Conservation (phyloP, 2,329 filamentous ascomycete genomes). For the Nemania abortiva region DNA sequence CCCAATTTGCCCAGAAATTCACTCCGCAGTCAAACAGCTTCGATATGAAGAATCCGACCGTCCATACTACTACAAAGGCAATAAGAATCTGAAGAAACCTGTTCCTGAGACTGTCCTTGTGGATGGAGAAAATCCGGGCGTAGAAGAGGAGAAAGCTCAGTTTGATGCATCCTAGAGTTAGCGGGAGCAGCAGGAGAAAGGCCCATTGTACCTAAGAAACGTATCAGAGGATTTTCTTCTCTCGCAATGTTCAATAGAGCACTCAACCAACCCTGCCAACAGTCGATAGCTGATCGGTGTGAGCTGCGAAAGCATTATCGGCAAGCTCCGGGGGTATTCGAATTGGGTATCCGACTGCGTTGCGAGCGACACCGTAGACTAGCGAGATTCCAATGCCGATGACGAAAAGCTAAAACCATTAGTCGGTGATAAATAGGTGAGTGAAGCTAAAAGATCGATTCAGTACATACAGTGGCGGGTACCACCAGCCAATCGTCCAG, state of each 20-base stretch:
- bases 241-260: not conserved
- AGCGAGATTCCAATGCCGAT: constrained; percentile 36
- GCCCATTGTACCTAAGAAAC: constrained; percentile 44
- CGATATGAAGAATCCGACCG: constrained; percentile 38
- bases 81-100: constrained; percentile 32
- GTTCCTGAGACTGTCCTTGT: constrained; percentile 19
- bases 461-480: constrained; percentile 39
- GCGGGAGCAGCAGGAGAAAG: constrained; percentile 40
- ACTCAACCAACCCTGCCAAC: not conserved
- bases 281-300: constrained; percentile 35
- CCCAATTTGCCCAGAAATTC: constrained; percentile 39
- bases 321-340: constrained; percentile 13
- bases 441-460: not conserved
- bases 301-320: too few species aligned
- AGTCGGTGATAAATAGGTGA: too few species aligned
- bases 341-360: constrained; percentile 32
- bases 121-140: constrained; percentile 39
- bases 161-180: constrained; percentile 41
- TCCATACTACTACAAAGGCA: constrained; percentile 23
- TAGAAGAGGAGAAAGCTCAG: constrained; percentile 45
- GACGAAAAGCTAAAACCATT: constrained; percentile 22
- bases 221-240: too few species aligned
- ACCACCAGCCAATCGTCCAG: constrained; percentile 46
- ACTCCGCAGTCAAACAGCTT: constrained; percentile 38
- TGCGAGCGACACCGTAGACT: constrained; percentile 10